A percentile compares a stretch with the other conserved stretches of the same genome.
phyloP scores from a whole-genome alignment of 2,329 filamentous ascomycete species.

The Domatiomyces globalis region DNA sequence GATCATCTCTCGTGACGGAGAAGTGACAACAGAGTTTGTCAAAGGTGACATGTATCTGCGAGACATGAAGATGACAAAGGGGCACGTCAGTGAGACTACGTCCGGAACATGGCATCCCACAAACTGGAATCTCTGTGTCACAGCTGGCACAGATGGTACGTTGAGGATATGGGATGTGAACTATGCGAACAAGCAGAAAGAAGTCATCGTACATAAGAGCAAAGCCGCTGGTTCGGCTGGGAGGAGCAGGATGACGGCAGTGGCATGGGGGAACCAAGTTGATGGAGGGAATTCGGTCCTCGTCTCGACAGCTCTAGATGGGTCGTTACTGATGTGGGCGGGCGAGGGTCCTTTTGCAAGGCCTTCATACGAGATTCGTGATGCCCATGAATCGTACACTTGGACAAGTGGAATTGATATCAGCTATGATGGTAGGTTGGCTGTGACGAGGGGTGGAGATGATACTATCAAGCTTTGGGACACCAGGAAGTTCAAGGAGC shows the following conservation, averaged over 20 bases:
- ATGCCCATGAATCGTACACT: constrained; percentile 67
- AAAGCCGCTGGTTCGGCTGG: constrained; percentile 76
- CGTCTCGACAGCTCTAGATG: constrained; percentile 72
- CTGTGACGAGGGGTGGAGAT: constrained; percentile 83
- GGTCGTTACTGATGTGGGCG: constrained; percentile 79
- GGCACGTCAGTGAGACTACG: constrained; percentile 83
- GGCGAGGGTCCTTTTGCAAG: constrained; percentile 76
- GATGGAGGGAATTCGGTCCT: constrained; percentile 70
- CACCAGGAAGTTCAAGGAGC: constrained; percentile 83
- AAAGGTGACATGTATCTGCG: constrained; percentile 98
- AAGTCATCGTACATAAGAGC: constrained; percentile 92
- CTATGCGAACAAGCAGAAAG: constrained; percentile 74
- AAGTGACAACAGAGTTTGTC: constrained; percentile 70
- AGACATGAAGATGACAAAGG: constrained; percentile 96
- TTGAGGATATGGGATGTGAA: constrained; percentile 95
- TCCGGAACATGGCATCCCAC: constrained; percentile 83
- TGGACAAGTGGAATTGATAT: constrained; percentile 91
- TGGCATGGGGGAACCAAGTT: constrained; percentile 65
- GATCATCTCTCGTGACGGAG: constrained; percentile 78
- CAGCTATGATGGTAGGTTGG: constrained; percentile 75
- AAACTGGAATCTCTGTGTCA: constrained; percentile 71
- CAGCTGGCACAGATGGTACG: constrained; percentile 88
- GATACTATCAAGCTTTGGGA: constrained; percentile 94
- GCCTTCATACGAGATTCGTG: constrained; percentile 66
- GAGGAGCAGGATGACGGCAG: constrained; percentile 82